Percentiles rank a stretch among this genome's conserved stretches.
phyloP scores from a whole-genome alignment of 768 basidiomycete species.

The Xerocomellus dryophilus region DNA sequence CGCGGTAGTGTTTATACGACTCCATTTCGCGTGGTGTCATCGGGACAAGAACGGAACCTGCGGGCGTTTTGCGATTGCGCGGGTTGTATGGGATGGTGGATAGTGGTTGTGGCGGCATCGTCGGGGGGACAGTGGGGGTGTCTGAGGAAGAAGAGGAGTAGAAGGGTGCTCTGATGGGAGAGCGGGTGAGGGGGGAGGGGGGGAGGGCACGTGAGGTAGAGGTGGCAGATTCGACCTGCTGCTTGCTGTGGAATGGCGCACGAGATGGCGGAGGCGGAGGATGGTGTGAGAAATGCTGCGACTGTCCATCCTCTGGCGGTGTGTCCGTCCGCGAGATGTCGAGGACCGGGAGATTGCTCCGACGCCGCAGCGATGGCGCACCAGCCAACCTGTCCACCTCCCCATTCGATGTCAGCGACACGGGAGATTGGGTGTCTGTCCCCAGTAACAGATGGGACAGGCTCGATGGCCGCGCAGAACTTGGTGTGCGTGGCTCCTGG shows the following conservation, averaged over 20 bases:
- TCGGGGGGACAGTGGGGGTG: slow-evolving; percentile 27
- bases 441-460: slow-evolving; percentile 39
- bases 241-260: slow-evolving; percentile 18
- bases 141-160: slow-evolving; percentile 39
- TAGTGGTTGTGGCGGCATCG: slow-evolving; percentile 29
- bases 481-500: slow-evolving; percentile 36
- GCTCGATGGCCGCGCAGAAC: slow-evolving; percentile 42
- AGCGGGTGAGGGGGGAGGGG: slow-evolving; percentile 29
- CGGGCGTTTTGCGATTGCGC: slow-evolving; percentile 54
- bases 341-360: slow-evolving; percentile 31
- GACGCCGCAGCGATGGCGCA: slow-evolving; percentile 29
- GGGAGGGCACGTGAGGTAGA: slow-evolving; percentile 25
- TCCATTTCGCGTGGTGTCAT: slow-evolving; percentile 62
- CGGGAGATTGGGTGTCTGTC: slow-evolving; percentile 24
- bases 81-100: slow-evolving; percentile 63
- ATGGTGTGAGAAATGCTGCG: slow-evolving; percentile 28
- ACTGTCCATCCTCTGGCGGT: slow-evolving; percentile 18
- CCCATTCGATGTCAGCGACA: slow-evolving; percentile 15
- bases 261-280: slow-evolving; percentile 20
- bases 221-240: slow-evolving; percentile 23
- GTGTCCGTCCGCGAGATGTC: slow-evolving; percentile 32
- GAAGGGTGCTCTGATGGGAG: slow-evolving; percentile 27
- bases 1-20: slow-evolving; percentile 52
- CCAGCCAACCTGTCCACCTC: slow-evolving; percentile 28
- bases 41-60: slow-evolving; percentile 60